These are phyloP conservation scores for Tuber brumale DNA, from an alignment of 495 filamentous ascomycete species.

Conservation along the genomic window DNA sequence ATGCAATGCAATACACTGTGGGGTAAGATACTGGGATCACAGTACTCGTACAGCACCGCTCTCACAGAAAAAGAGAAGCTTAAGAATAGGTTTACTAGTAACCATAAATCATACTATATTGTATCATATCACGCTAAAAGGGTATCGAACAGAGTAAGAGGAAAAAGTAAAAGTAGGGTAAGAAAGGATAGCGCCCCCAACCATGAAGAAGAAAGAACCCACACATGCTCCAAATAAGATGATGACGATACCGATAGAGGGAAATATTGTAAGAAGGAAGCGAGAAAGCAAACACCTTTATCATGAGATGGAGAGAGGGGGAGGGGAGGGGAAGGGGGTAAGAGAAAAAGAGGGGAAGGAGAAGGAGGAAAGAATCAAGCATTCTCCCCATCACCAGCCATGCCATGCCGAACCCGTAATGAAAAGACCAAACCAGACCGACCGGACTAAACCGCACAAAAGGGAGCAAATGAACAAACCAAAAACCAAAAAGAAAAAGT, in stretches of 20 bases:
- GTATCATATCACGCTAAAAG: not conserved
- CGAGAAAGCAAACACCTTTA: not conserved
- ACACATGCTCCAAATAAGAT: not conserved
- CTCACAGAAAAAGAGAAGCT: not conserved
- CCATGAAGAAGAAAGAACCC: not conserved
- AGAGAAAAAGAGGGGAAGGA: not conserved
- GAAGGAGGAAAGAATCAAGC: not conserved
- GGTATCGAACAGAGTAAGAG: not conserved
- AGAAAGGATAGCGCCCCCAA: not conserved
- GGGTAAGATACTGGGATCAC: not conserved
- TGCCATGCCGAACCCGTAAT: constrained; percentile 7
- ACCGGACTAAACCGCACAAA: constrained; percentile 2
- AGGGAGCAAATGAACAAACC: constrained; percentile 5
- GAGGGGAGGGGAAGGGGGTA: not conserved
- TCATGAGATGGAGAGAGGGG: not conserved
- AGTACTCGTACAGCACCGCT: not conserved
- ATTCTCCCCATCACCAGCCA: not conserved
- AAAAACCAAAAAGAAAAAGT: not conserved
- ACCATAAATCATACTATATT: not conserved
- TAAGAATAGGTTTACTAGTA: not conserved
- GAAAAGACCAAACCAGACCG: not conserved
- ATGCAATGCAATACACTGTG: not conserved
- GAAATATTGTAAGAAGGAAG: not conserved
- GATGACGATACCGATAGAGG: not conserved
- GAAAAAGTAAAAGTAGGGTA: not conserved